phyloP scores from a whole-genome alignment of 2,329 filamentous ascomycete genomes.

The Plectosphaerella plurivora region DNA sequence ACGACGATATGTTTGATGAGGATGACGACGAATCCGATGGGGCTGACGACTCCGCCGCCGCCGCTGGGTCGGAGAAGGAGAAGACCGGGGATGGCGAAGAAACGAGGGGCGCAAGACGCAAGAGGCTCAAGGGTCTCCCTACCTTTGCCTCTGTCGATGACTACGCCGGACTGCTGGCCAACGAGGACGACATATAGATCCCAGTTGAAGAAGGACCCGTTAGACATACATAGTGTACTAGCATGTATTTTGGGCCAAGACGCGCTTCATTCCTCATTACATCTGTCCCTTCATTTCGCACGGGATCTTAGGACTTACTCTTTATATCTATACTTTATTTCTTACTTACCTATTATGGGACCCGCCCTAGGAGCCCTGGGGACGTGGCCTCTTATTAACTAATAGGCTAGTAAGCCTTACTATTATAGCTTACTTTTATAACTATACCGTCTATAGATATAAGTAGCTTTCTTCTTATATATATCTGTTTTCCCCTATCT shows the following conservation, averaged over 20 bases:
- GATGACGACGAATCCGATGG: conserved; percentile 17
- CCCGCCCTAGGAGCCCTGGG: too few relatives aligned
- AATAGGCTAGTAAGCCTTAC: neutral
- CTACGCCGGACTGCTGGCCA: conserved; percentile 79
- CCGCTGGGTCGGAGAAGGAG: conserved; percentile 22
- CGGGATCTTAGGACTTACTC: too few relatives aligned
- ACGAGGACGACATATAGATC: conserved; percentile 52
- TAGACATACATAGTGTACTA: neutral
- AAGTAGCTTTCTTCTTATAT: too few relatives aligned
- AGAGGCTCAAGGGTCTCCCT: conserved; percentile 83
- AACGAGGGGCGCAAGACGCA: conserved; percentile 58
- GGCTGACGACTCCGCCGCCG: conserved; percentile 34
- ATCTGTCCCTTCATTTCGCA: too few relatives aligned
- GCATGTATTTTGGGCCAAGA: neutral
- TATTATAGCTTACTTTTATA: neutral
- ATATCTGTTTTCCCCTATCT: conserved; percentile 1
- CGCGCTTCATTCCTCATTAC: too few relatives aligned
- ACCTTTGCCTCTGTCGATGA: conserved; percentile 93
- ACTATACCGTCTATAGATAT: too few relatives aligned
- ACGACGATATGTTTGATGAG: conserved; percentile 26
- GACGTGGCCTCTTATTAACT: neutral
- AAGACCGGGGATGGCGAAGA: conserved; percentile 36
- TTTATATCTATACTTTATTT: too few relatives aligned
- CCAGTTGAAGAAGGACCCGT: neutral
- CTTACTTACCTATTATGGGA: too few relatives aligned